Evolutionary conservation across 2,329 filamentous ascomycete species (phyloP).

Genomic region (Fusarium continuum): DNA sequence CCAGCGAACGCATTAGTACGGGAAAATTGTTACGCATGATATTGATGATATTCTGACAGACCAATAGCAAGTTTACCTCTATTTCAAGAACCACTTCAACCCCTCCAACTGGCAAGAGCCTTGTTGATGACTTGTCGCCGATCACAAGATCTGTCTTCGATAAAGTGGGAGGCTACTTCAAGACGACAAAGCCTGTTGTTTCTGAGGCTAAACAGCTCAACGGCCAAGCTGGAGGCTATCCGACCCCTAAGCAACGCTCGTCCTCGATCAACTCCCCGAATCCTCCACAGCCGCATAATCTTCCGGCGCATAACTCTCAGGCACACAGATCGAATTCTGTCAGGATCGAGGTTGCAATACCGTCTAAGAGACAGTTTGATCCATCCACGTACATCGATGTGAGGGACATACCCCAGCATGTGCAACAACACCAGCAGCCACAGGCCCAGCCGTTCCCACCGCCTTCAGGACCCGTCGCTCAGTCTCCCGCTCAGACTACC

Average conservation of each 20-base stretch:
- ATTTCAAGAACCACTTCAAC: constrained; percentile 39
- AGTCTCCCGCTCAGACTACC: neutral
- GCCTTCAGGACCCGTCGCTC: neutral
- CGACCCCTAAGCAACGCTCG: constrained; percentile 30
- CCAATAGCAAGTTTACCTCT: constrained; percentile 61
- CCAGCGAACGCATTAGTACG: constrained; percentile 75
- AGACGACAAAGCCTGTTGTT: constrained; percentile 49
- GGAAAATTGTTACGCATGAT: neutral
- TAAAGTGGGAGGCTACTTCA: constrained; percentile 53
- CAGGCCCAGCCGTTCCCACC: constrained; percentile 19
- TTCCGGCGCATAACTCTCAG: constrained; percentile 42
- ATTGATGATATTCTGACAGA: constrained; percentile 28
- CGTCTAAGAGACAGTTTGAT: constrained; percentile 54
- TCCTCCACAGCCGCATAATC: constrained; percentile 18
- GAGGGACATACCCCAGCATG: constrained; percentile 34
- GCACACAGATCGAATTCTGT: constrained; percentile 49
- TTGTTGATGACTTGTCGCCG: constrained; percentile 58
- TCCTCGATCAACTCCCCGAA: constrained; percentile 35
- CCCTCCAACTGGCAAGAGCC: constrained; percentile 38
- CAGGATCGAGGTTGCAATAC: constrained; percentile 59
- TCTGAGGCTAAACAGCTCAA: constrained; percentile 48
- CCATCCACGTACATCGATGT: constrained; percentile 50
- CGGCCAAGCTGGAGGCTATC: constrained; percentile 45
- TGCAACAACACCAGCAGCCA: constrained; percentile 9
- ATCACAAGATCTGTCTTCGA: constrained; percentile 56